Base-by-base conservation (phyloP, 495 filamentous ascomycete species). In the Daldinia grandis region DNA sequence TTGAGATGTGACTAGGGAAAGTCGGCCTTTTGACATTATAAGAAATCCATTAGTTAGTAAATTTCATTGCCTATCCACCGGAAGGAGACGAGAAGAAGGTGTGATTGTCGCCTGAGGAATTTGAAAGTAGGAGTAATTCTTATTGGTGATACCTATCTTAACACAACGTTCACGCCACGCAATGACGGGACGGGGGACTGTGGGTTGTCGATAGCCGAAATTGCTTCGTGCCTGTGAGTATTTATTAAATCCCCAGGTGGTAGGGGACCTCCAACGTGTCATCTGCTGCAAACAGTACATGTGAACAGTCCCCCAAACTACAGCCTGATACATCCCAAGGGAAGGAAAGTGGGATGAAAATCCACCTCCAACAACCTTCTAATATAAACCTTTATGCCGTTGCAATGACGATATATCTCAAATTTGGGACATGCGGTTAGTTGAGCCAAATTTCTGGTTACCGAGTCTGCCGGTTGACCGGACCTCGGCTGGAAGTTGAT, bases 401-500 rank as follows among this genome's bases (percentile, higher is more conserved):
- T 37, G 61, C 17, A 27, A 65, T 62, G 65, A 73, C 35, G 56
- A 44, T 38, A 66, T 44, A 30, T 42, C 53, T 62, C 15, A 38
- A 33, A 49, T 57, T 28, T 59, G 61, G 24, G 56, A 55, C 58
- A 68, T 56, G 31, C 62, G 50, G 54, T 30, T 30, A n/a, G 14
- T 44, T 62, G 19, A 35, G 51, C 40, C 31, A 44, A 56, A 27
- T 66, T 64, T 53, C 38, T 14, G 19, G 56, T 58, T 64, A 61
- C 56, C 55, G 38, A 30, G 59, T 62, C 61, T 54, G 50, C 60
- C 70, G 70, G 65, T 47, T 62, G 51, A 53, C 44, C 61, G 61
- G 62, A 73, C 64, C 70, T 73, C 70, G 70, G 70, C 38, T 65
- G 60, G 50, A 64, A 27, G 27, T 42, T 40, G 65, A 73, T 5